Percentiles rank a stretch among this genome's conserved stretches.
Evolutionary conservation across 139 green algal genomes (phyloP).

Genomic region (Nannochloris sp.): DNA sequence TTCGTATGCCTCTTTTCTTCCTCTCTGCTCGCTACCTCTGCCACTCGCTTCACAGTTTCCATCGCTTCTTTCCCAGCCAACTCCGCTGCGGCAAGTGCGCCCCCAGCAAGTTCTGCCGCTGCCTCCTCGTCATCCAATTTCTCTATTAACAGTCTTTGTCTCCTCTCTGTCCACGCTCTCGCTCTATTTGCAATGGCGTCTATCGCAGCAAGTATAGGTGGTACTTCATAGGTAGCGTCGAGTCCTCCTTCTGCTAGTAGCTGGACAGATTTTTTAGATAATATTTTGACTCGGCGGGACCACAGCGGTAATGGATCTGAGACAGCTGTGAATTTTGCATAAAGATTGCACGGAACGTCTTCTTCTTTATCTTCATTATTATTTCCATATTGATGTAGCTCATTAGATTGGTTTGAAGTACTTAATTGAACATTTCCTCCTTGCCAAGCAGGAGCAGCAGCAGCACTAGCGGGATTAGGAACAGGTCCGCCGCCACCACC

Average conservation of each 20-base stretch:
- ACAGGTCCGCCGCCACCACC: too few species aligned
- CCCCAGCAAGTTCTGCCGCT: neutral
- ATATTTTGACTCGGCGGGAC: conserved; percentile 38
- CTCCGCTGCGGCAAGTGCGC: neutral
- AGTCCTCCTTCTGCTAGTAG: conserved; percentile 37
- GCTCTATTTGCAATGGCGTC: conserved; percentile 59
- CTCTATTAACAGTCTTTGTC: conserved; percentile 28
- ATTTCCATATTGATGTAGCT: neutral
- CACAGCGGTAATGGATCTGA: conserved; percentile 39
- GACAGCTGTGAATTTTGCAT: conserved; percentile 68
- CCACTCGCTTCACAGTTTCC: conserved; percentile 20
- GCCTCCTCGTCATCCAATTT: neutral
- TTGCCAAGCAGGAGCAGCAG: too few species aligned
- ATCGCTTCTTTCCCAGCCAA: conserved; percentile 21
- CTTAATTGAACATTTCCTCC: too few species aligned
- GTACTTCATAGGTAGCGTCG: conserved; percentile 48
- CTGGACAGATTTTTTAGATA: conserved; percentile 45
- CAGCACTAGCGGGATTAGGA: too few species aligned
- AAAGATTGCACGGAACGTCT: conserved; percentile 22
- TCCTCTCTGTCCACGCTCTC: conserved; percentile 35
- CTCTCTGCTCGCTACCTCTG: neutral
- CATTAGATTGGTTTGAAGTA: neutral
- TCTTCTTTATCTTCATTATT: neutral
- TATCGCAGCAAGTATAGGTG: conserved; percentile 52
- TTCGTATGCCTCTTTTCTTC: neutral